phyloP scores from a whole-genome alignment of 148 eudicot genomes.

The Camellia japonica region DNA sequence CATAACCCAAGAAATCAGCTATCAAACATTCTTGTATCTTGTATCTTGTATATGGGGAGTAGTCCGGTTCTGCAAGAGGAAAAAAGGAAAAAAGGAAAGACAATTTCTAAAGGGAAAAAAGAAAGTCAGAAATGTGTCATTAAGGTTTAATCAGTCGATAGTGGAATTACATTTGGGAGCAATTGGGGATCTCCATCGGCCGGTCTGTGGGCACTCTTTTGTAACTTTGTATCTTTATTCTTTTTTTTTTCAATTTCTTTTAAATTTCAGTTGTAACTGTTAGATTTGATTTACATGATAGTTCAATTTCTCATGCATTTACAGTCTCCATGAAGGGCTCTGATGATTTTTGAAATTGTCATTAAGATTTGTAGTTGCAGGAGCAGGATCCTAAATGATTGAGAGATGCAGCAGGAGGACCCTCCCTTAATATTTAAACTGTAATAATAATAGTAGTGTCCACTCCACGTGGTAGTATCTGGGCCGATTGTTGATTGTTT shows the following conservation, averaged over 20 bases:
- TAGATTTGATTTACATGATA: conserved; percentile 27
- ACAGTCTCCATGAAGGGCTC: background rate
- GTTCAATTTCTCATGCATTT: conserved; percentile 9
- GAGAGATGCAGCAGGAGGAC: background rate
- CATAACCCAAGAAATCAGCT: conserved; percentile 19
- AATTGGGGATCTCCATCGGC: background rate
- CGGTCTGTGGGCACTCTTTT: background rate
- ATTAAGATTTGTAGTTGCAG: background rate
- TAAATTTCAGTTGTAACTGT: conserved; percentile 19
- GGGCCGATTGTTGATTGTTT: too few relatives aligned
- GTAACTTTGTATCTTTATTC: conserved; percentile 21
- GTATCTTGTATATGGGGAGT: conserved; percentile 39
- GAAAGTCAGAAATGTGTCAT: conserved; percentile 28
- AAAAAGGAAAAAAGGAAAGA: conserved; percentile 16
- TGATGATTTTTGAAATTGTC: background rate
- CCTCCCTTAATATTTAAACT: too few relatives aligned
- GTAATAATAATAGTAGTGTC: too few relatives aligned
- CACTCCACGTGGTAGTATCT: too few relatives aligned
- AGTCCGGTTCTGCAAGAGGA: conserved; percentile 29
- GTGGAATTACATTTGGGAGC: conserved; percentile 38
- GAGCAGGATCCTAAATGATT: background rate
- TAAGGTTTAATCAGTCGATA: conserved; percentile 19
- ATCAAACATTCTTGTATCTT: conserved; percentile 41
- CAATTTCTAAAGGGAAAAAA: conserved; percentile 21
- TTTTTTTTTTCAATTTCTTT: background rate